phyloP scores from a whole-genome alignment of 495 filamentous ascomycete species.

The Hypoxylon trugodes region DNA sequence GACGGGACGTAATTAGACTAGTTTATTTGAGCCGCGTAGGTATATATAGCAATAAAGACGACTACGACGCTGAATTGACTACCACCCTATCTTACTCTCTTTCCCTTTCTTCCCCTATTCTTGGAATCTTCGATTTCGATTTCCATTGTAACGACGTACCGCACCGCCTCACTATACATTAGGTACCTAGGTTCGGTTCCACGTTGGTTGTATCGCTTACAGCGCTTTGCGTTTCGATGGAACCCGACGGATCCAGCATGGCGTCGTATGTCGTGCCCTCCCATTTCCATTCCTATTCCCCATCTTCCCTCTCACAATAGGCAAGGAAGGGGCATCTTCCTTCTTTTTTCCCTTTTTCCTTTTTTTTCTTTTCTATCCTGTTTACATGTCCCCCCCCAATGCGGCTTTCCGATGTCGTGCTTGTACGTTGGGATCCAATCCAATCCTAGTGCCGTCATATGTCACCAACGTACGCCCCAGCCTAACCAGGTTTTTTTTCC shows the following conservation, averaged over 20 bases:
- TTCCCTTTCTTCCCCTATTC: not conserved
- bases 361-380: not conserved
- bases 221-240: too few species aligned
- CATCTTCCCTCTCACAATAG: not conserved
- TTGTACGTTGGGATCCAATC: too few species aligned
- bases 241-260: constrained; percentile 21
- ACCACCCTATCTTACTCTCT: not conserved
- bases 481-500: too few species aligned
- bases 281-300: not conserved
- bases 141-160: too few species aligned
- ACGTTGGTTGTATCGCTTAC: not conserved
- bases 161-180: too few species aligned
- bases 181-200: not conserved
- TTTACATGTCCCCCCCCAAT: not conserved
- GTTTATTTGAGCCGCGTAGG: not conserved
- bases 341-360: not conserved
- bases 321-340: too few species aligned
- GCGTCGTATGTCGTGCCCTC: constrained; percentile 3
- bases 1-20: not conserved
- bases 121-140: not conserved
- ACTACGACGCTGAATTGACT: not conserved
- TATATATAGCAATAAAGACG: not conserved
- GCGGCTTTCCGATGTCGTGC: constrained; percentile 24
- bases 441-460: too few species aligned
- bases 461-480: too few species aligned